phyloP scores from a whole-genome alignment of 1,139 yeast species.

The Chernovozyma aurita region DNA sequence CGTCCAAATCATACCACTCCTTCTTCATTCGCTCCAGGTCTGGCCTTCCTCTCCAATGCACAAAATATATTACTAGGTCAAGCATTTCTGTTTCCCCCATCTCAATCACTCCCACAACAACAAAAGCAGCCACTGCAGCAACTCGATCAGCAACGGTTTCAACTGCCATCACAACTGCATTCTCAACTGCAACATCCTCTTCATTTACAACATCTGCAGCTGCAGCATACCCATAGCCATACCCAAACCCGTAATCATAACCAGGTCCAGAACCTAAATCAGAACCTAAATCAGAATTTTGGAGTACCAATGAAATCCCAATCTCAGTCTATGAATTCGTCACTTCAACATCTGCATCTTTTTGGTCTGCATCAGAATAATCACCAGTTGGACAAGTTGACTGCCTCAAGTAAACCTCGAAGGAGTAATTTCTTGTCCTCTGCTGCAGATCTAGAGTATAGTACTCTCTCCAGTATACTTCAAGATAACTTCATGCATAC shows the following conservation, averaged over 20 bases:
- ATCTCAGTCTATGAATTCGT: neutral
- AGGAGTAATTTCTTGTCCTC: conserved; percentile 55
- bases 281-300: neutral
- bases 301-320: neutral
- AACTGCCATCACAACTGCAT: neutral
- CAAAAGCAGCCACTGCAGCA: conserved; percentile 1
- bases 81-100: neutral
- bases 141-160: neutral
- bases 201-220: conserved; percentile 3
- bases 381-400: neutral
- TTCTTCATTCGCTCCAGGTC: conserved; percentile 2
- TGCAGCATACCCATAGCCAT: neutral
- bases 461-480: conserved; percentile 69
- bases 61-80: conserved; percentile 2
- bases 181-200: conserved; percentile 4
- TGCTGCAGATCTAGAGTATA: conserved; percentile 78
- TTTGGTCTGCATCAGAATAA: neutral
- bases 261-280: conserved; percentile 6
- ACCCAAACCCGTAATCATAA: conserved; percentile 7
- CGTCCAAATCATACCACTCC: conserved; percentile 5
- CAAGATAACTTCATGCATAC: conserved; percentile 43
- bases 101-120: neutral
- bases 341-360: neutral
- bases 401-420: conserved; percentile 7
- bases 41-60: neutral